Evolutionary conservation across 306 rosid genomes (phyloP), one percentile per base, ranked within the genome.

Genomic region (Glycine latifolia): DNA sequence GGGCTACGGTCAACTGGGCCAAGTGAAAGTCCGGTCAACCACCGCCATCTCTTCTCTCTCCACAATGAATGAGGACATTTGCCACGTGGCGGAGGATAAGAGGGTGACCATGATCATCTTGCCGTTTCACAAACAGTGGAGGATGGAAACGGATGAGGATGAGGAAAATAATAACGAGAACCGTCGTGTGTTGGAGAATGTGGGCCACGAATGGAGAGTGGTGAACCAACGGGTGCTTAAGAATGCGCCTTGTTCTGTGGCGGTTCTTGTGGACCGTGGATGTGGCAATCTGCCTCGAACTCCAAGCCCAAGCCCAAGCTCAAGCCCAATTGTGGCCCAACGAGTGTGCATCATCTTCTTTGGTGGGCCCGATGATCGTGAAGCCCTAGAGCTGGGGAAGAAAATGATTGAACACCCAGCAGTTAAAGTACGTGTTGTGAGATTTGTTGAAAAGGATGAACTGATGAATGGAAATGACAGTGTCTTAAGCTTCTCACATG

Each of bases 331-430:
- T 31, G 53, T 48, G 52, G 56, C 82, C 79, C 93, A 73, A 48
- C 60, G 78, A 4, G 66, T 94, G 0, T 89, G 95, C 31, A n/a
- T 95, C 0, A 5, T 91, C 16, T 92, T 89, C 67, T 95, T 95
- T 1, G 95, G 99, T 43, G 99, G 99, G 68, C 97, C 97, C 0
- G 97, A 95, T 77, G 97, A 92, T 46, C 89, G 95, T 0, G 95
- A 92, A 85, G 95, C 92, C 10, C 59, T 91, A 61, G 88, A 88
- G 63, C 65, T 95, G 50, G 94, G 91, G 0, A 88, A 91, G 0
- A 84, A 88, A 76, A 92, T 94, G 92, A 85, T 76, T 1, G 89
- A 94, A 11, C 97, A 94, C 75, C 97, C 97, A 0, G 76, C 87
- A 0, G 86, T 91, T 52, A 81, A 60, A 20, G 87, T 90, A 2